Evolutionary conservation across 1,139 yeast species (phyloP).

Genomic region (Hansenula lynferdii): DNA sequence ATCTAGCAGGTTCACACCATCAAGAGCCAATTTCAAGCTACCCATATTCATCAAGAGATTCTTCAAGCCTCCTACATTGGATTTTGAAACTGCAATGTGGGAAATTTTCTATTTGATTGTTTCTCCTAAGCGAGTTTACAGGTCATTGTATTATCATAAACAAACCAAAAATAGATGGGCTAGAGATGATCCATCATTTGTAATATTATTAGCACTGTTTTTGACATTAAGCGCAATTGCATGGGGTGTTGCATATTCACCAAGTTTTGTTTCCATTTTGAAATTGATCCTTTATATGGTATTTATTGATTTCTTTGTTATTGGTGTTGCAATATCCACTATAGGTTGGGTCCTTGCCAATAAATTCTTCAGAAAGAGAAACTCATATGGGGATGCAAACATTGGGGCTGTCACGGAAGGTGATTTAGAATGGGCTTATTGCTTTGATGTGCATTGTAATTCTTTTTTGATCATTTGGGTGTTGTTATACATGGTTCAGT

Average conservation of each 20-base stretch:
- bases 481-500: slow-evolving; percentile 69
- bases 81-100: slow-evolving; percentile 92
- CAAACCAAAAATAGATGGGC: slow-evolving; percentile 73
- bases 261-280: slow-evolving; percentile 53
- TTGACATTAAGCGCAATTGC: slow-evolving; percentile 73
- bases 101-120: slow-evolving; percentile 72
- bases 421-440: slow-evolving; percentile 86
- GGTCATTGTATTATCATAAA: slow-evolving; percentile 74
- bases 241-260: slow-evolving; percentile 85
- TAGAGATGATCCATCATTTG: slow-evolving; percentile 88
- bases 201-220: slow-evolving; percentile 61
- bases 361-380: slow-evolving; percentile 43
- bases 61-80: slow-evolving; percentile 75
- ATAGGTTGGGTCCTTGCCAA: slow-evolving; percentile 70
- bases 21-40: slow-evolving; percentile 21
- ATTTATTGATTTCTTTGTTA: slow-evolving; percentile 71
- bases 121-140: slow-evolving; percentile 77
- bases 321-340: slow-evolving; percentile 68
- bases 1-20: slow-evolving; percentile 1
- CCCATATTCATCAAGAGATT: slow-evolving; percentile 44
- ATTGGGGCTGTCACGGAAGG: slow-evolving; percentile 40
- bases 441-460: slow-evolving; percentile 92
- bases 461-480: slow-evolving; percentile 82
- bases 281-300: slow-evolving; percentile 76
- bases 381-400: slow-evolving; percentile 24